Base-by-base conservation (phyloP, 768 basidiomycete genomes). In the Lanmaoa rubissima region DNA sequence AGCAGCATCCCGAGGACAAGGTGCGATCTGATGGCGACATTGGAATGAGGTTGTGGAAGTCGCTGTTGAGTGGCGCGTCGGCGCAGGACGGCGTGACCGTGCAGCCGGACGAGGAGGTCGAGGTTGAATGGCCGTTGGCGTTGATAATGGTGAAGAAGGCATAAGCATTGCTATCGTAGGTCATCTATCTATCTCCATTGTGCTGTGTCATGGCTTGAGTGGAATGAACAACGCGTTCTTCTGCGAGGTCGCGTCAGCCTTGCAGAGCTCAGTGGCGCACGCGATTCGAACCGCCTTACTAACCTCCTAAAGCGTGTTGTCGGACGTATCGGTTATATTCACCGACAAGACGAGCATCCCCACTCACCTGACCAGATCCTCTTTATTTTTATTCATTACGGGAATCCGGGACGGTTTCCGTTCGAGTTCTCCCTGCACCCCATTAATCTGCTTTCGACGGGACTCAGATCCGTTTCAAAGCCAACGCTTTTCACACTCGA, bases 31-130 rank as follows among this genome's bases (percentile, higher is more conserved):
- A 84, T 17, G 87, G 87, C 0, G 86, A 89, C 65, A 79, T 92
- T 31, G 80, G 82, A 1, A 73, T 79, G 66, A 75, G 88, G 16
- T 86, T 90, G 57, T 82, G 83, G 82, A 78, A 77, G 60, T 69
- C 75, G 48, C 60, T 90, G 49, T 70, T 82, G 62, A 72, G 74
- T 48, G 76, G 66, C 0, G 77, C 71, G 6, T 70, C 65, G 47
- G 71, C 68, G 32, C 63, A 58, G 54, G 61, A 58, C 0, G 65
- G 69, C 48, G 40, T 12, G 10, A 8, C 14, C 6, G 49, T 61
- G 14, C 53, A 35, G 21, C 57, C 48, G 9, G 61, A 63, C 34
- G 74, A 70, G 5, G 60, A 61, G 45, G 60, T 79, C 16, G 74
- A 75, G 34, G 68, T 78, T 12, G 78, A 78, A 48, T 79, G 77